phyloP scores from a whole-genome alignment of 1,139 yeast species.

The Tardiomyces blankii region DNA sequence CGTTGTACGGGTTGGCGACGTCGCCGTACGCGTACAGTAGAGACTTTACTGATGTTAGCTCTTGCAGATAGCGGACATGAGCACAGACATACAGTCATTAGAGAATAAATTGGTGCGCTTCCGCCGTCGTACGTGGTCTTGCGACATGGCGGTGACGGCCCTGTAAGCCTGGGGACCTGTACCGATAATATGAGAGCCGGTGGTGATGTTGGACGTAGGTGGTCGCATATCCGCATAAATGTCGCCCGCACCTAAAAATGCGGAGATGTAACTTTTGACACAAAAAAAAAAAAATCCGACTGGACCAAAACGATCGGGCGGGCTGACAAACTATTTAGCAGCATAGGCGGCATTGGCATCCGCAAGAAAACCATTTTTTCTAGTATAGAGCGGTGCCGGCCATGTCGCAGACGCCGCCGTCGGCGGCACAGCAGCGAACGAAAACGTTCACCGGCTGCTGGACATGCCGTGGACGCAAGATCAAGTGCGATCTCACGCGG shows the following conservation, averaged over 20 bases:
- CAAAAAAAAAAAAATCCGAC: too few relatives aligned
- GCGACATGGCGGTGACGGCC: background rate
- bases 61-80: background rate
- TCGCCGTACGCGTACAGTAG: slow-evolving; percentile 83
- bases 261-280: too few relatives aligned
- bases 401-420: background rate
- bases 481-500: slow-evolving; percentile 45
- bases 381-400: background rate
- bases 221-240: too few relatives aligned
- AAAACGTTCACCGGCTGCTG: slow-evolving; percentile 53
- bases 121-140: slow-evolving; percentile 8
- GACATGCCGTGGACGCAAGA: slow-evolving; percentile 50
- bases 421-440: slow-evolving; percentile 17
- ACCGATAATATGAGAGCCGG: too few relatives aligned
- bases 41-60: slow-evolving; percentile 32
- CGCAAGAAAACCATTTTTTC: too few relatives aligned
- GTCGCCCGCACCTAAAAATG: too few relatives aligned
- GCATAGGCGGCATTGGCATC: too few relatives aligned
- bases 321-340: too few relatives aligned
- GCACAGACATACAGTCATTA: slow-evolving; percentile 21
- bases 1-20: slow-evolving; percentile 62
- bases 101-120: slow-evolving; percentile 25
- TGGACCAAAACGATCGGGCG: too few relatives aligned
- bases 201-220: too few relatives aligned
- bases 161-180: too few relatives aligned